Evolutionary conservation across 192 early-diverging fungal species (phyloP), one percentile per base, ranked within the genome.

Genomic region (Coemansia sp.): DNA sequence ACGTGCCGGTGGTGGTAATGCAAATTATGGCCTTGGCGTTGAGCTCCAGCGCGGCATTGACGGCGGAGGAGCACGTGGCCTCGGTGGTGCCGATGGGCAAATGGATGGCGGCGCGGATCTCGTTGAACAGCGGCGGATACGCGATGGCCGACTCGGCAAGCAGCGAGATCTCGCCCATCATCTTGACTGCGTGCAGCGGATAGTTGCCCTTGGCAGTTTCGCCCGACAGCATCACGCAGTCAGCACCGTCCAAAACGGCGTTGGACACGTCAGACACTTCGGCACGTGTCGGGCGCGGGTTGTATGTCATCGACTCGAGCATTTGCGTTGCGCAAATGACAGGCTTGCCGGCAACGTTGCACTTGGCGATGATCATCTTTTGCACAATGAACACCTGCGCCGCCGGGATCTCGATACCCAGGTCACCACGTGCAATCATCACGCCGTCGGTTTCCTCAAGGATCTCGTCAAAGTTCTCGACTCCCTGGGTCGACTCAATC

Each of bases 331-430:
- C 96, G 67, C 92, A 94, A 42, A 97, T 91, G 42, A 96, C 96
- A 29, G 94, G 95, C 84, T 97, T 99, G 52, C 95, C 96, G 35
- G 90, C 94, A 48, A 94, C 74, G 70, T 99, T 99, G 82, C 95
- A 96, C 85, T 99, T 97, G 64, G 95, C 88, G 67, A 92, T 99
- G 87, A 99, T 97, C 93, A 95, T 96, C 86, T 99, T 99, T 72
- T 99, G 96, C 69, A 86, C 92, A 67, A 94, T 87, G 71, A 93
- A 93, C 2, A 95, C 95, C 72, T 92, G 87, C 63, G 94, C 92
- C 25, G 93, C 87, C 26, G 95, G 97, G 58, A 97, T 95, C 82
- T 99, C 97, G 34, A 97, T 95, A 63, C 97, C 97, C 55, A 99
- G 81, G 78, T 98, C 96, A 75, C 97, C 97, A 81, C 97, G 93